These are phyloP conservation scores for Amanita rubescens DNA, from an alignment of 768 basidiomycete species.

Conservation along the genomic window DNA sequence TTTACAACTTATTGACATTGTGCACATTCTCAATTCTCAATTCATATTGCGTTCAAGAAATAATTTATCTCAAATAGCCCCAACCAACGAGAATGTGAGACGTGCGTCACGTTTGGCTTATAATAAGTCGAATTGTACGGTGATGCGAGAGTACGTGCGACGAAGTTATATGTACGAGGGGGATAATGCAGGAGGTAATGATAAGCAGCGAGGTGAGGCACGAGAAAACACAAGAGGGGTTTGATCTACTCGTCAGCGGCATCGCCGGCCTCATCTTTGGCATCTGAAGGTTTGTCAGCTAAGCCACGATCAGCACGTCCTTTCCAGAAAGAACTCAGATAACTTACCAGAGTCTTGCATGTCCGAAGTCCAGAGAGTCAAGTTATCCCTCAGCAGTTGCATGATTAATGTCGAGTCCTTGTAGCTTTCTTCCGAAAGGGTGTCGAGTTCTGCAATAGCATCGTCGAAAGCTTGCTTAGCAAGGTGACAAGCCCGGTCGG, in stretches of 20 bases:
- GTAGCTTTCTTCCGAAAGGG: slow-evolving; percentile 97
- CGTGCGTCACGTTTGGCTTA: slow-evolving; percentile 6
- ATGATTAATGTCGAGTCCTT: slow-evolving; percentile 98
- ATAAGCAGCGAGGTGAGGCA: slow-evolving; percentile 12
- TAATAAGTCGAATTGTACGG: slow-evolving; percentile 9
- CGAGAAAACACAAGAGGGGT: slow-evolving; percentile 11
- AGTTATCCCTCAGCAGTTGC: slow-evolving; percentile 95
- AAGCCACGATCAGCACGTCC: slow-evolving; percentile 10
- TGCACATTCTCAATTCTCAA: background rate
- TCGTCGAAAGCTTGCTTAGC: slow-evolving; percentile 99
- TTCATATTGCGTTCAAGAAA: background rate
- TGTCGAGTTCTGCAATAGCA: slow-evolving; percentile 98
- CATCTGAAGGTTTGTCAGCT: slow-evolving; percentile 65
- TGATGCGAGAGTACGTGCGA: slow-evolving; percentile 6
- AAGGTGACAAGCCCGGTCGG: slow-evolving; percentile 96
- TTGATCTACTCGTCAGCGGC: slow-evolving; percentile 57
- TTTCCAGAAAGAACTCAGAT: background rate
- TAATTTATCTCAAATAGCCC: slow-evolving; percentile 4
- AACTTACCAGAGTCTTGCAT: slow-evolving; percentile 86
- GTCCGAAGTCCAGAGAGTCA: slow-evolving; percentile 97
- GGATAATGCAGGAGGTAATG: slow-evolving; percentile 16
- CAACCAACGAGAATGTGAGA: background rate
- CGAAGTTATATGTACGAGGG: slow-evolving; percentile 10
- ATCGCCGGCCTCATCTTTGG: slow-evolving; percentile 61
- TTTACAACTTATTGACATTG: background rate